Evolutionary conservation across 176 grass and related monocot genomes (phyloP), one percentile per base, ranked within the genome.

Genomic region (Raddia guianensis): DNA sequence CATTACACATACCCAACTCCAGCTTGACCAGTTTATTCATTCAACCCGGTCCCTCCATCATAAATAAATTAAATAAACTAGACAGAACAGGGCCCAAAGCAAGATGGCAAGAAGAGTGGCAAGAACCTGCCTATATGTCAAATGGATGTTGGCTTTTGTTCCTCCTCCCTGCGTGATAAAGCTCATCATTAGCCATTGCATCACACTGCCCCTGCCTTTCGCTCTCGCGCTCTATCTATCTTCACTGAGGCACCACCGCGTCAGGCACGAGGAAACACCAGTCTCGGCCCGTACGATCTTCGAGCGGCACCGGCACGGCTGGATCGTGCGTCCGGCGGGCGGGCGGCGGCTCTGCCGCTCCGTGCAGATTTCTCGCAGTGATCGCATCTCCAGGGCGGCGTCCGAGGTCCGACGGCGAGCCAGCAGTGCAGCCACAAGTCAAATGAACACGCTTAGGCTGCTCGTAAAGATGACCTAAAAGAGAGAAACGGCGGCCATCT

Each of bases 111-210:
- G 81, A 79, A 32, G 84, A 83, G 80, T n/a, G n/a, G n/a, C n/a
- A n/a, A n/a, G n/a, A n/a, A n/a, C 63, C 82, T 89, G 83, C 63
- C 40, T 76, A 77, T 20, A 58, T 76, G 89, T 89, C 86, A n/a
- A 80, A 89, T 83, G 81, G 83, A 44, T 85, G 89, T 57, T 76
- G 70, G 86, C 84, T 91, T 84, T 82, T 72, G 52, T 70, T 57
- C 76, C 81, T 64, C 77, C 80, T 63, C 52, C 51, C 43, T 85
- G 71, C 13, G 67, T 44, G 86, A 76, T 85, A 89, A 94, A 86
- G 87, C 72, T 89, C 92, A 91, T 91, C 70, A 86, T 77, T 77
- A 84, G 85, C n/a, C 64, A 18, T 83, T 84, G 79, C 91, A 83
- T 86, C 82, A 84, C 80, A 68, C 57, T 32, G 11, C 56, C 63